A percentile compares a stretch with the other conserved stretches of the same genome.
These are phyloP conservation scores for Gremmenia infestans DNA, from an alignment of 2,329 filamentous ascomycete genomes.

Conservation along the genomic window DNA sequence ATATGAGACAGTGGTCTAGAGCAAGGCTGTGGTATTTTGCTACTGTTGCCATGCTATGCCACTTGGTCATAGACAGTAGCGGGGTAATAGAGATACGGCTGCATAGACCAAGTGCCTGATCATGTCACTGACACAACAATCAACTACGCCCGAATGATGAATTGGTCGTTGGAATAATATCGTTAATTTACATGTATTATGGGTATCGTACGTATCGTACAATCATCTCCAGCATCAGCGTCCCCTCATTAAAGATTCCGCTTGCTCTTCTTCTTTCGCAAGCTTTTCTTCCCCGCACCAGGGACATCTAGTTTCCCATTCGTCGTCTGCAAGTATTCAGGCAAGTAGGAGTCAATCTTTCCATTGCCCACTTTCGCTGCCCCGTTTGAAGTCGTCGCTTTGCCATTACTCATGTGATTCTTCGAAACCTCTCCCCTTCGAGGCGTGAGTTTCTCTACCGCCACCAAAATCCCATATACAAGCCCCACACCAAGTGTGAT, in stretches of 20 bases:
- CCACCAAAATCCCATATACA: conserved; percentile 11
- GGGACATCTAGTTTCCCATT: conserved; percentile 5
- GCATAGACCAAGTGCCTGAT: too few species aligned
- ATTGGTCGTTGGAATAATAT: too few species aligned
- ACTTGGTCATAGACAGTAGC: too few species aligned
- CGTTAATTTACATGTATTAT: neutral
- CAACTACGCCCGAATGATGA: too few species aligned
- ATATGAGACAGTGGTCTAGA: too few species aligned
- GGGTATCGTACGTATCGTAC: neutral
- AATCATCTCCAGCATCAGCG: neutral
- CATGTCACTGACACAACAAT: too few species aligned
- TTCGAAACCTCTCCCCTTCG: neutral
- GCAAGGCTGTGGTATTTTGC: too few species aligned
- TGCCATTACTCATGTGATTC: conserved; percentile 2
- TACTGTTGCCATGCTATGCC: too few species aligned
- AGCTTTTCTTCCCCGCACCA: conserved; percentile 5
- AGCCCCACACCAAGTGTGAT: conserved; percentile 23
- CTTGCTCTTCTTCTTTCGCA: conserved; percentile 11
- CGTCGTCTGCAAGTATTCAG: neutral
- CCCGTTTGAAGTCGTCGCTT: neutral
- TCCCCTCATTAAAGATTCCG: neutral
- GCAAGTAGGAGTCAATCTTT: neutral
- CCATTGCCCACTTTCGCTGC: neutral
- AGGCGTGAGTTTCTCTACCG: neutral
- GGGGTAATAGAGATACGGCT: too few species aligned